phyloP scores from a whole-genome alignment of 1,284 basidiomycete species.

The Uromyces viciae-fabae region DNA sequence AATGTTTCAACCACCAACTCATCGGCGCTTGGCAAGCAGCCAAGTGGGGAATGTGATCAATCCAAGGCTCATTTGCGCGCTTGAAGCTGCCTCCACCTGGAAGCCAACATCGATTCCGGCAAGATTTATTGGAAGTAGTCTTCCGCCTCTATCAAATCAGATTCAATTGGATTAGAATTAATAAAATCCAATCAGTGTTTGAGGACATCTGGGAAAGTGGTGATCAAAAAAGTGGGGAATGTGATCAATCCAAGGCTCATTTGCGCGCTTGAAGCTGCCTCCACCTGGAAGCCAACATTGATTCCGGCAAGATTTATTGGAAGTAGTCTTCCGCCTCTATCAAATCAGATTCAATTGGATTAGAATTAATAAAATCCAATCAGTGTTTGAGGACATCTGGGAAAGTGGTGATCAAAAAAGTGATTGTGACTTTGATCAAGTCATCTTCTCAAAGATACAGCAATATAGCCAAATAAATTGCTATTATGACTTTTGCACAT shows the following conservation, averaged over 20 bases:
- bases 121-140: background rate
- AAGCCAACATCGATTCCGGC: background rate
- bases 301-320: background rate
- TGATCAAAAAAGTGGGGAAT: background rate
- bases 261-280: background rate
- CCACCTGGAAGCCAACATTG: background rate
- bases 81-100: background rate
- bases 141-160: background rate
- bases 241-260: background rate
- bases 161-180: background rate
- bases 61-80: background rate
- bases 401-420: background rate
- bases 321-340: background rate
- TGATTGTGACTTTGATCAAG: no score
- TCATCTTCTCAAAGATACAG: no score
- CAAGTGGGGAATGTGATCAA: background rate
- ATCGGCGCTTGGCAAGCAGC: background rate
- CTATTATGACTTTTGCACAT: no score
- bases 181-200: no score
- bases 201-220: no score
- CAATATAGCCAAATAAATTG: no score
- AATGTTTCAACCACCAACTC: background rate
- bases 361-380: background rate
- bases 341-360: background rate
- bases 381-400: no score